Conservation (phyloP, 2,329 filamentous ascomycete genomes). For the Byssothecium circinans region DNA sequence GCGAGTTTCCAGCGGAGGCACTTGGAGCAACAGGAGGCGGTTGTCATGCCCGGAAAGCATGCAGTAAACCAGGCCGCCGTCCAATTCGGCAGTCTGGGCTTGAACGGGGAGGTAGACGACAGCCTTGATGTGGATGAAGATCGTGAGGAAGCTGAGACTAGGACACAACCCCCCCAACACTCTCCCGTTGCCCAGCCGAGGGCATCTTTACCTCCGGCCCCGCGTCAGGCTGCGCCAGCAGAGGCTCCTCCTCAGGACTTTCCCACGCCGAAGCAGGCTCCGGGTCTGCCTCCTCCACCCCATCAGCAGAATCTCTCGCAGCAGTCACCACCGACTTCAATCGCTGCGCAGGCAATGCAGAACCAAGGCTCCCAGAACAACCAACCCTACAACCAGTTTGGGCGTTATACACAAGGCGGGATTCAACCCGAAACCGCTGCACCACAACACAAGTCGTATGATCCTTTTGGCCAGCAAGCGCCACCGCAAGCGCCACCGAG, state of each 20-base stretch:
- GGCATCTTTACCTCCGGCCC: constrained; percentile 78
- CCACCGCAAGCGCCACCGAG: constrained; percentile 61
- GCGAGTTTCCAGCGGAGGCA: constrained; percentile 84
- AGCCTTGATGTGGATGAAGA: constrained; percentile 88
- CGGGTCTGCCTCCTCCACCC: constrained; percentile 62
- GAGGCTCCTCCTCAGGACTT: constrained; percentile 46
- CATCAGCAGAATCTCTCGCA: constrained; percentile 52
- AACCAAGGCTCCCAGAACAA: constrained; percentile 50
- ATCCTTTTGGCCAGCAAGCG: constrained; percentile 80
- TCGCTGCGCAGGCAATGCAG: constrained; percentile 59
- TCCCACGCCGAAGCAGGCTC: constrained; percentile 61
- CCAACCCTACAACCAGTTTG: constrained; percentile 64
- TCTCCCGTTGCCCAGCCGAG: constrained; percentile 85
- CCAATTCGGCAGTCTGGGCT: constrained; percentile 92
- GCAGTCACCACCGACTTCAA: constrained; percentile 49
- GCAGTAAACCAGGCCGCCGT: constrained; percentile 91
- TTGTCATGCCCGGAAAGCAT: constrained; percentile 96
- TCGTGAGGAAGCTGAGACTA: constrained; percentile 91
- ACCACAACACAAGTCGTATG: constrained; percentile 78
- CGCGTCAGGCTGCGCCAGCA: constrained; percentile 47
- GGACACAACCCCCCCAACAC: constrained; percentile 88
- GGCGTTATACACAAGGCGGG: constrained; percentile 66
- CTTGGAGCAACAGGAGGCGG: constrained; percentile 93
- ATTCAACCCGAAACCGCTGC: constrained; percentile 62
- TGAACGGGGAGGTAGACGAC: constrained; percentile 70